Evolutionary conservation across 768 basidiomycete species (phyloP).

Genomic region (Russula emetica): DNA sequence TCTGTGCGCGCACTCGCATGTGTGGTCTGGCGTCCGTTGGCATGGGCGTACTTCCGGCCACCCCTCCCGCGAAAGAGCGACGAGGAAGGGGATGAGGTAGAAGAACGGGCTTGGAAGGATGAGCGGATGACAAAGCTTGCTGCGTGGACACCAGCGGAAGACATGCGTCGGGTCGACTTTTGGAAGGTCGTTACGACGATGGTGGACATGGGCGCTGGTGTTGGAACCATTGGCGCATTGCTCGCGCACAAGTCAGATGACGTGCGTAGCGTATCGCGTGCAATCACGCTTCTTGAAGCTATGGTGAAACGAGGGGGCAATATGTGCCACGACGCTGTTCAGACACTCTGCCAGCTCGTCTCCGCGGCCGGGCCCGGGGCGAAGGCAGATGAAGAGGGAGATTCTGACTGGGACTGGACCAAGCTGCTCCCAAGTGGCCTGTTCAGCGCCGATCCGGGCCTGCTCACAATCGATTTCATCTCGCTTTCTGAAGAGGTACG

Average conservation of each 20-base stretch:
- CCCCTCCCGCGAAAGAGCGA: slow-evolving; percentile 33
- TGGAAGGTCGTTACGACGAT: slow-evolving; percentile 52
- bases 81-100: slow-evolving; percentile 13
- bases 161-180: slow-evolving; percentile 33
- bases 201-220: slow-evolving; percentile 56
- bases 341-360: slow-evolving; percentile 43
- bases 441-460: slow-evolving; percentile 53
- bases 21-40: slow-evolving; percentile 59
- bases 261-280: slow-evolving; percentile 42
- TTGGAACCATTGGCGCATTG: slow-evolving; percentile 52
- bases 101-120: slow-evolving; percentile 28
- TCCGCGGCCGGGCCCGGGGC: slow-evolving; percentile 20
- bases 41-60: slow-evolving; percentile 65
- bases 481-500: slow-evolving; percentile 46
- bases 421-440: slow-evolving; percentile 50
- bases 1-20: slow-evolving; percentile 58
- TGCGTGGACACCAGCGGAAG: slow-evolving; percentile 29
- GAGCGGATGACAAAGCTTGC: background rate
- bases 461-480: slow-evolving; percentile 51
- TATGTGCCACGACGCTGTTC: slow-evolving; percentile 52
- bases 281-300: slow-evolving; percentile 46
- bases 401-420: slow-evolving; percentile 42
- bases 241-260: slow-evolving; percentile 38
- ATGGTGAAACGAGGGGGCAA: slow-evolving; percentile 57
- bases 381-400: background rate